Conservation (phyloP, 352 stramenopile genomes). For the Paralagenidium karlingii region DNA sequence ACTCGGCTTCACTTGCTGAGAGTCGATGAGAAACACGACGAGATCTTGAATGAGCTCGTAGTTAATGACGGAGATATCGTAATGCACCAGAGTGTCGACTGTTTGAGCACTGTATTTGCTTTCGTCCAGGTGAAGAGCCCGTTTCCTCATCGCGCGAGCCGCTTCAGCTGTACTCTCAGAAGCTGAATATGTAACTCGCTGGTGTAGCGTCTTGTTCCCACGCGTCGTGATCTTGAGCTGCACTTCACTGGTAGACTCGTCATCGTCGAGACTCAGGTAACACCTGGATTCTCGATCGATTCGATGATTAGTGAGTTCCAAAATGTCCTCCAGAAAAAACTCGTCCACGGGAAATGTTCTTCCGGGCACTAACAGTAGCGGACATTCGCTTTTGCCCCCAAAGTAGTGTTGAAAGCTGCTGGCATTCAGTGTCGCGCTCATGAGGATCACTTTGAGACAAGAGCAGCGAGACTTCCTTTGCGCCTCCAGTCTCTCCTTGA, state of each 20-base stretch:
- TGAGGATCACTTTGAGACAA: slow-evolving; percentile 91
- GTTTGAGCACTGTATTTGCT: slow-evolving; percentile 82
- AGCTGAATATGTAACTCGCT: slow-evolving; percentile 29
- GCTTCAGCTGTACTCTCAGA: slow-evolving; percentile 13
- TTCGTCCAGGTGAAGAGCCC: slow-evolving; percentile 22
- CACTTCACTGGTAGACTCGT: slow-evolving; percentile 15
- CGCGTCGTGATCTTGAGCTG: slow-evolving; percentile 50
- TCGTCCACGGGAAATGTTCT: slow-evolving; percentile 95
- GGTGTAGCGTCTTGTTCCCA: slow-evolving; percentile 41
- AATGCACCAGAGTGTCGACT: slow-evolving; percentile 59
- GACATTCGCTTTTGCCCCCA: slow-evolving; percentile 60
- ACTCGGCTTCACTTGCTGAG: slow-evolving; percentile 29
- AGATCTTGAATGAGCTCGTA: slow-evolving; percentile 89
- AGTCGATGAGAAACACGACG: slow-evolving; percentile 62
- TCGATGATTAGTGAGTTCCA: slow-evolving; percentile 78
- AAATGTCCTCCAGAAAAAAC: slow-evolving; percentile 91
- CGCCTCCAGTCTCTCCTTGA: slow-evolving; percentile 70
- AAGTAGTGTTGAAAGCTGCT: slow-evolving; percentile 94
- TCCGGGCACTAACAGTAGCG: slow-evolving; percentile 85
- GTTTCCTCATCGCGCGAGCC: slow-evolving; percentile 17
- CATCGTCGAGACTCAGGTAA: slow-evolving; percentile 20
- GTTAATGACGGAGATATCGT: slow-evolving; percentile 89
- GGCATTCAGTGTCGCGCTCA: slow-evolving; percentile 95
- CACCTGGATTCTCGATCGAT: slow-evolving; percentile 58
- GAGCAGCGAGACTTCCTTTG: slow-evolving; percentile 20